Conservation (phyloP, 208 protist genomes). For the Crithidia fasciculata region DNA sequence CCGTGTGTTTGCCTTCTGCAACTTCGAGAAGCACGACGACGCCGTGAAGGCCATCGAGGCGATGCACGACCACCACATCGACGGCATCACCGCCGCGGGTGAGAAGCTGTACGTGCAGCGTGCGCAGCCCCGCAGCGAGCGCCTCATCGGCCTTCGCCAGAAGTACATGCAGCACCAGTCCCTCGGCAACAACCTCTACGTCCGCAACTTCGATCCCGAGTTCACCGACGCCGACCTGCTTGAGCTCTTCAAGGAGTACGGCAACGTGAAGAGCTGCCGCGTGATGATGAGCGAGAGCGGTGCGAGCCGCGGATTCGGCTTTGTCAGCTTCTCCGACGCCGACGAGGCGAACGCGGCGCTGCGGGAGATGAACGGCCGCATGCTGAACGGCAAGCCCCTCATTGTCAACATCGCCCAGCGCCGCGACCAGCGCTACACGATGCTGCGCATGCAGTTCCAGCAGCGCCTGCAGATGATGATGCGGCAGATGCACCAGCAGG, state of each 20-base stretch:
- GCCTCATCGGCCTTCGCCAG: constrained; percentile 87
- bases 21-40: constrained; percentile 96
- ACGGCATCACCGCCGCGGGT: constrained; percentile 80
- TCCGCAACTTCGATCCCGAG: constrained; percentile 97
- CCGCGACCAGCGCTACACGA: constrained; percentile 95
- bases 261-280: constrained; percentile 98
- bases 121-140: constrained; percentile 87
- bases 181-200: constrained; percentile 98
- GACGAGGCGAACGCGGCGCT: constrained; percentile 98
- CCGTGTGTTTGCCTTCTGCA: constrained; percentile 98
- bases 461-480: constrained; percentile 91
- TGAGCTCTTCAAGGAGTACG: constrained; percentile 98
- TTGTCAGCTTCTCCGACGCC: constrained; percentile 98
- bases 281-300: constrained; percentile 93
- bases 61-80: constrained; percentile 86
- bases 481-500: constrained; percentile 71
- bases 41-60: constrained; percentile 94
- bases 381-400: constrained; percentile 96
- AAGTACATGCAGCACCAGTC: constrained; percentile 92
- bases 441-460: constrained; percentile 96
- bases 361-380: constrained; percentile 97
- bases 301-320: constrained; percentile 98
- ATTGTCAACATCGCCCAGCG: constrained; percentile 98
- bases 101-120: constrained; percentile 91
- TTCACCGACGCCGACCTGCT: constrained; percentile 97